Percentiles rank a stretch among this genome's conserved stretches.
phyloP scores from a whole-genome alignment of 495 filamentous ascomycete species.

The Xylaria nigripes region DNA sequence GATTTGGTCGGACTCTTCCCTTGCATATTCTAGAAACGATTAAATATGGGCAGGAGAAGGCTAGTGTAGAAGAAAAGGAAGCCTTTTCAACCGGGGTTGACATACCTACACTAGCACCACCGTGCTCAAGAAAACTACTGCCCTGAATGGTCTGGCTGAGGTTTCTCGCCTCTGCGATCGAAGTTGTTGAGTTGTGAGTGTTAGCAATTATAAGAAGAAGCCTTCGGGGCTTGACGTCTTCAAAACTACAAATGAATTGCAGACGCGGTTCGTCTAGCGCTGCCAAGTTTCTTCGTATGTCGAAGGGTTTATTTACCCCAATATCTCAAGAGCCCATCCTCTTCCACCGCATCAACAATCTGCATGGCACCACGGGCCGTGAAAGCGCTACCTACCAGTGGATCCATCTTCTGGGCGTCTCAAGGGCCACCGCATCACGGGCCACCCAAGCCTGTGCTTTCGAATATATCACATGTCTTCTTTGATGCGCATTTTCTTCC shows the following conservation, averaged over 20 bases:
- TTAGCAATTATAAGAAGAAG: constrained; percentile 40
- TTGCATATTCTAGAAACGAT: too few species aligned
- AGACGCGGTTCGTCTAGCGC: constrained; percentile 26
- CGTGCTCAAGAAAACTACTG: constrained; percentile 44
- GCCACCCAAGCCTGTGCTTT: too few species aligned
- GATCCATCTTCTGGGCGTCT: constrained; percentile 15
- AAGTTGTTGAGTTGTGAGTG: constrained; percentile 35
- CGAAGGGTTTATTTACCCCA: constrained; percentile 30
- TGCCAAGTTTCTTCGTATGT: neutral
- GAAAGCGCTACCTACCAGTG: constrained; percentile 32
- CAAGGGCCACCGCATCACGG: too few species aligned
- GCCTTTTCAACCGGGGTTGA: too few species aligned
- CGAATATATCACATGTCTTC: too few species aligned
- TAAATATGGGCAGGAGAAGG: too few species aligned
- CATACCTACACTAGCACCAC: constrained; percentile 51
- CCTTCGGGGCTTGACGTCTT: constrained; percentile 34
- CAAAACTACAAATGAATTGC: constrained; percentile 33
- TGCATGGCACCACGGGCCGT: constrained; percentile 37
- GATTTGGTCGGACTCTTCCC: neutral
- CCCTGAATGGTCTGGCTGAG: constrained; percentile 44
- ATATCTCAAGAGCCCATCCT: constrained; percentile 39
- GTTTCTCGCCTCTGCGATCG: constrained; percentile 40
- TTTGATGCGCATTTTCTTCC: too few species aligned
- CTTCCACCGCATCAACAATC: constrained; percentile 34
- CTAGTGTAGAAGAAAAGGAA: too few species aligned